Base-by-base conservation (phyloP, 306 rosid genomes). In the Cicer chorassanicum region DNA sequence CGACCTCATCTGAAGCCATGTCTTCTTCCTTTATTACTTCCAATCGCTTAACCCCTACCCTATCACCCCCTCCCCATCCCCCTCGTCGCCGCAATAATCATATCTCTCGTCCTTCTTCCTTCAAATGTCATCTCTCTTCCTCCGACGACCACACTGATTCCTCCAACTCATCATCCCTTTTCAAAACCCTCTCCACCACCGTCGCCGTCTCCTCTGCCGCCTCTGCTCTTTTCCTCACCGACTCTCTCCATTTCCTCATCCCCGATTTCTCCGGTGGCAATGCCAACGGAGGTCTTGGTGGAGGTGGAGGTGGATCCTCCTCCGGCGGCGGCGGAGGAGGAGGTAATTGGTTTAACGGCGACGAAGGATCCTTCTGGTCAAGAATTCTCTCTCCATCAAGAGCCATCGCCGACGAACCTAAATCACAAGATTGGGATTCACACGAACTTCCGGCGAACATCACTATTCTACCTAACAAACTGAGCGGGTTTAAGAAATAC, bases 391-490 rank as follows among this genome's bases (percentile, higher is more conserved):
- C 84, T 1, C 80, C 88, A 2, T 78, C 90, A 0, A 70, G 65
- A 1, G 99, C 98, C 4, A 13, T 81, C 11, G 98, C 99, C 0
- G 98, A 92, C 5, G 99, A 95, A 79, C 34, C 85, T 0, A 91
- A 82, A 57, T 70, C 84, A 50, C 87, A 83, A 44, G 96, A 90
- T 38, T 95, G 98, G 98, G 99, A 95, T 73, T 78, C 91, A 3
- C 99, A 95, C 40, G 99, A 97, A 0, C 44, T 95, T 2, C 99
- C 99, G 1, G 99, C 90, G 6, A 89, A 92, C 83, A 92, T 95
- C 48, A 91, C 89, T 2, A 89, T 95, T 13, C 90, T 84, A 82
- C 84, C 88, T 43, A 89, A 49, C 70, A 95, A 88, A 81, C 91
- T 95, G 7, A 95, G 99, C 29, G 96, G 97, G 7, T 95, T 95